phyloP scores from a whole-genome alignment of 176 grass and related monocot genomes.

The Avena eriantha region DNA sequence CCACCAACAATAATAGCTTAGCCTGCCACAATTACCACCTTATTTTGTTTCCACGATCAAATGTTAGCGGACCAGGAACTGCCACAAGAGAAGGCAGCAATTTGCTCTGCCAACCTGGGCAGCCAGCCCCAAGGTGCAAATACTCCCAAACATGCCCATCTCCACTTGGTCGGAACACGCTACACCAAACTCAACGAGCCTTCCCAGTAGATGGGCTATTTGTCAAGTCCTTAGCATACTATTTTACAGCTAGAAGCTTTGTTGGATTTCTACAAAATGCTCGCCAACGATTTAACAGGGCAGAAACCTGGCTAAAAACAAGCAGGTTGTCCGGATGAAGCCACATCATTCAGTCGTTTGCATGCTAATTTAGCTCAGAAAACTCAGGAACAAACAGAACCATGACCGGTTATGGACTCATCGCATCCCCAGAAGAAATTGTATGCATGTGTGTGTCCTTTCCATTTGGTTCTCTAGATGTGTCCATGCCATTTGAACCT shows the following conservation, averaged over 20 bases:
- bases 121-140: slow-evolving; percentile 72
- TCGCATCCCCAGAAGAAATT: slow-evolving; percentile 72
- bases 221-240: slow-evolving; percentile 53
- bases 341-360: slow-evolving; percentile 44
- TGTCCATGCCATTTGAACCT: slow-evolving; percentile 71
- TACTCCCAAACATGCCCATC: slow-evolving; percentile 37
- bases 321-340: slow-evolving; percentile 66
- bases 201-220: slow-evolving; percentile 37
- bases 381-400: neutral
- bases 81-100: slow-evolving; percentile 95
- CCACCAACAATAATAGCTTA: slow-evolving; percentile 28
- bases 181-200: slow-evolving; percentile 43
- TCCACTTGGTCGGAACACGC: slow-evolving; percentile 31
- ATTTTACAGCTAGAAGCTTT: slow-evolving; percentile 82
- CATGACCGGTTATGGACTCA: slow-evolving; percentile 63
- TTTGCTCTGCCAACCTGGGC: slow-evolving; percentile 97
- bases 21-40: slow-evolving; percentile 36
- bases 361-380: slow-evolving; percentile 39
- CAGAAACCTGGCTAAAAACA: slow-evolving; percentile 81
- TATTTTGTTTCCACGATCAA: slow-evolving; percentile 52
- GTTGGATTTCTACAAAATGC: slow-evolving; percentile 63
- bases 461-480: slow-evolving; percentile 62
- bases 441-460: slow-evolving; percentile 71
- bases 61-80: slow-evolving; percentile 69
- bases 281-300: slow-evolving; percentile 41